A percentile compares a stretch with the other conserved stretches of the same genome.
phyloP scores from a whole-genome alignment of 257 asterid genomes.

The Leonotis leonurus region DNA sequence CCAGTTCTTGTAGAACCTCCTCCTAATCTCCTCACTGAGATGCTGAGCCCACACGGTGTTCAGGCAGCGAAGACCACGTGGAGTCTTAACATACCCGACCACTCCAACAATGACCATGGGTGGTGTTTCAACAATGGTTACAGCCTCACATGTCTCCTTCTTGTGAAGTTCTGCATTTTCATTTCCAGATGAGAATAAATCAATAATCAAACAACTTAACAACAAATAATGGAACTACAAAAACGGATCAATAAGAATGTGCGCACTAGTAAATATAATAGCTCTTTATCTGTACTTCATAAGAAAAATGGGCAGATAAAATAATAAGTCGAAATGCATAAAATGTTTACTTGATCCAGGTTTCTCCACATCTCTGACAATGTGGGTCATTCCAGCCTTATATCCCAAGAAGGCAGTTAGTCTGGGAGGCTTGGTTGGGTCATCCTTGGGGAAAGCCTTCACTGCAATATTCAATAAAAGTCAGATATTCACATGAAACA shows the following conservation, averaged over 20 bases:
- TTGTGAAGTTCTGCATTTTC: conserved; percentile 47
- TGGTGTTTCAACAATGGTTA: conserved; percentile 48
- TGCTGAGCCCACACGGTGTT: conserved; percentile 66
- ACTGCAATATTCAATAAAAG: conserved; percentile 29
- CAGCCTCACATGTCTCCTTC: conserved; percentile 63
- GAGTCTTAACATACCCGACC: conserved; percentile 58
- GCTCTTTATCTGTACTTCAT: too few species aligned
- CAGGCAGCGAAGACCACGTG: conserved; percentile 56
- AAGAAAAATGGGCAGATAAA: too few species aligned
- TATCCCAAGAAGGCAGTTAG: conserved; percentile 53
- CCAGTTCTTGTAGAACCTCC: conserved; percentile 71
- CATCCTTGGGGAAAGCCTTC: conserved; percentile 70
- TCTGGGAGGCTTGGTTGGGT: conserved; percentile 41
- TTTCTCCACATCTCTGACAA: conserved; percentile 54
- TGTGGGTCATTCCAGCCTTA: conserved; percentile 67
- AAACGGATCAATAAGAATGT: too few species aligned
- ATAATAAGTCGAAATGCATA: not conserved
- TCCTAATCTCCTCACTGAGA: conserved; percentile 53
- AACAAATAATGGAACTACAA: not conserved
- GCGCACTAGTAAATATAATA: too few species aligned
- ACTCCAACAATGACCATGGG: conserved; percentile 63
- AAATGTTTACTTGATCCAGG: conserved; percentile 48
- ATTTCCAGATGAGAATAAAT: not conserved
- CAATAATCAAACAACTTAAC: too few species aligned
- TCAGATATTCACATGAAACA: not conserved